Percentiles rank a stretch among this genome's conserved stretches.
phyloP scores from a whole-genome alignment of 176 grass and related monocot species.

The Hyparrhenia diplandra region DNA sequence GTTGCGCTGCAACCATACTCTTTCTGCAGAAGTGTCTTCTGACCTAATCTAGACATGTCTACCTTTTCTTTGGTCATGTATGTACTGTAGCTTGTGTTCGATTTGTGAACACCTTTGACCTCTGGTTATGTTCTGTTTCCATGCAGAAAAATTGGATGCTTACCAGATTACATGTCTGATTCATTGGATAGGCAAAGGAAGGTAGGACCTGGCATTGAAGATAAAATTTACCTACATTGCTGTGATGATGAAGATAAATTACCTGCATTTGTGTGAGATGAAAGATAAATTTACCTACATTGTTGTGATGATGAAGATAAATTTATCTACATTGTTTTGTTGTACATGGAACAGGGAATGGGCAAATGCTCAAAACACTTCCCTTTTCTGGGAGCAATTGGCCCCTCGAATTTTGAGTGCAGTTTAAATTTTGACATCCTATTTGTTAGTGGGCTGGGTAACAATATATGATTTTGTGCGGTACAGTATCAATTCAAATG shows the following conservation, averaged over 20 bases:
- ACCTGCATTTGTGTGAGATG: too few relatives aligned
- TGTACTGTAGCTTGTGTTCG: neutral
- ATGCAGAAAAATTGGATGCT: slow-evolving; percentile 28
- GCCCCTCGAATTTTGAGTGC: neutral
- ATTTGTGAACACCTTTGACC: neutral
- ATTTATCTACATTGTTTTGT: neutral
- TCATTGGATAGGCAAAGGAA: neutral
- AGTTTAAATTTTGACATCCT: neutral
- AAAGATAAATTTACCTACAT: neutral
- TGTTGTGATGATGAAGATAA: neutral
- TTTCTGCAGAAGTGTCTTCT: neutral
- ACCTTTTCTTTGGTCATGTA: neutral
- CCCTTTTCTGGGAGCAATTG: neutral
- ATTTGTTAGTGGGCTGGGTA: neutral
- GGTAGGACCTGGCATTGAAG: neutral
- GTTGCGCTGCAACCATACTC: neutral
- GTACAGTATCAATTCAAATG: neutral
- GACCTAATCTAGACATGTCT: neutral
- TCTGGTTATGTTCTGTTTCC: neutral
- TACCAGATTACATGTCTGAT: neutral
- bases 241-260: too few relatives aligned
- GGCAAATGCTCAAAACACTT: neutral
- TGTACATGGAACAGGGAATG: slow-evolving; percentile 4
- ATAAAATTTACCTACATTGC: too few relatives aligned
- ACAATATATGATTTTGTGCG: neutral